Base-by-base conservation (phyloP, 352 stramenopile genomes). In the Globisporangium takayamanum region DNA sequence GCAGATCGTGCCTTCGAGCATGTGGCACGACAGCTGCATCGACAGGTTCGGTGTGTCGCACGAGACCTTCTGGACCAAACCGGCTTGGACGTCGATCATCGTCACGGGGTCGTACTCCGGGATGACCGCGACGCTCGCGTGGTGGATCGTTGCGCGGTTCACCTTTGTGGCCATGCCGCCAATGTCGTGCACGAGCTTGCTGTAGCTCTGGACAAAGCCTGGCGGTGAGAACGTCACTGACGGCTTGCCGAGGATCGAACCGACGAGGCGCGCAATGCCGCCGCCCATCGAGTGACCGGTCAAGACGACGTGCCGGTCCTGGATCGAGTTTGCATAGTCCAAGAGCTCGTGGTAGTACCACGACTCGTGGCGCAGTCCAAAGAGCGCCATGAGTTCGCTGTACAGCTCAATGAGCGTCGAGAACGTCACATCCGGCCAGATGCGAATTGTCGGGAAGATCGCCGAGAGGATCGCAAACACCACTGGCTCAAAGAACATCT, bases 381-480 rank as follows among this genome's bases (percentile, higher is more conserved):
- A 95, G 7, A 96, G 64, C 6, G 83, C 77, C 16, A 89, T 90
- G 42, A 94, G 78, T 44, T 96, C 87, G 60, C 87, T 89, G 57
- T 92, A 94, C 33, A 94, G 62, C 59, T 94, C 79, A 53, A 94
- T 92, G 14, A 94, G 56, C 42, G 82, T 94, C 39, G 84, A 92
- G 56, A 92, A 92, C 2, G 84, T 94, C 41, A 92, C 79, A 62
- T 96, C 88, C 0, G 86, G 85, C 86, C 86, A 95, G 55, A 97
- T 96, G n/a, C 88, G 80, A 59, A 97, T 95, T 0, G 88, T 96
- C 2, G 88, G 88, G 63, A 97, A 97, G 46, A 97, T 77, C 2
- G 80, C 84, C 4, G 84, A 95, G 20, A 97, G 41, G n/a, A 93
- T 78, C 30, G 81, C 86, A 60, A 97, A 93, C 49, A 96, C 87